Conservation (phyloP, 2,329 filamentous ascomycete species). For the Colletotrichum abscissum region DNA sequence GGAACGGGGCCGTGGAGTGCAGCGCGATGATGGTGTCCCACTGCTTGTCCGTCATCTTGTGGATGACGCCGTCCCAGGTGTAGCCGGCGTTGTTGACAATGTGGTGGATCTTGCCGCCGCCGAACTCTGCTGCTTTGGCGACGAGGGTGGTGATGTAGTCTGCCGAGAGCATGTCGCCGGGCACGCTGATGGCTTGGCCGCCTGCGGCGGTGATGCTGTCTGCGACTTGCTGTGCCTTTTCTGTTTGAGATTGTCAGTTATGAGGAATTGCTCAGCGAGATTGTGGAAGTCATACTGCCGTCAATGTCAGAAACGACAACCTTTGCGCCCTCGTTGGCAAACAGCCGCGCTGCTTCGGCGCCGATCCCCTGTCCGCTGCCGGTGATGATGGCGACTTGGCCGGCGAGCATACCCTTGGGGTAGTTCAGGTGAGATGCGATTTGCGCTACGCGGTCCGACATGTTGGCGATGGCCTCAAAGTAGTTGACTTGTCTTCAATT, state of each 20-base stretch:
- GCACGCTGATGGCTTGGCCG: conserved; percentile 76
- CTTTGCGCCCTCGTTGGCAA: conserved; percentile 89
- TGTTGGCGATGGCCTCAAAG: conserved; percentile 39
- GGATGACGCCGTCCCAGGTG: conserved; percentile 90
- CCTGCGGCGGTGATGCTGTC: conserved; percentile 75
- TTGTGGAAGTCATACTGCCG: conserved; percentile 56
- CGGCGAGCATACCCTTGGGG: conserved; percentile 80
- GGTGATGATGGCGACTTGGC: conserved; percentile 89
- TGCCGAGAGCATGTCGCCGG: conserved; percentile 80
- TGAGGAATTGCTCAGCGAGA: background rate
- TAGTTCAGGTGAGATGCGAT: conserved; percentile 85
- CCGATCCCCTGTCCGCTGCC: conserved; percentile 90
- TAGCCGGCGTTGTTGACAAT: conserved; percentile 93
- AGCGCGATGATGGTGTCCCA: conserved; percentile 89
- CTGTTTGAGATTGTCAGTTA: conserved; percentile 49
- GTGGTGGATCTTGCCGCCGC: conserved; percentile 88
- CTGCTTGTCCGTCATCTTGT: conserved; percentile 93
- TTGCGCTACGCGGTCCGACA: conserved; percentile 74
- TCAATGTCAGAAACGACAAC: conserved; percentile 89
- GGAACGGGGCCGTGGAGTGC: conserved; percentile 88
- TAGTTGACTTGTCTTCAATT: background rate
- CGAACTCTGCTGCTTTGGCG: conserved; percentile 80
- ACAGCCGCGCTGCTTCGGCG: conserved; percentile 83
- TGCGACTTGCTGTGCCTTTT: conserved; percentile 76
- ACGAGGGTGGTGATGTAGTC: conserved; percentile 80